phyloP scores from a whole-genome alignment of 805 yeast genomes.

The Kurtzmaniella fragi region DNA sequence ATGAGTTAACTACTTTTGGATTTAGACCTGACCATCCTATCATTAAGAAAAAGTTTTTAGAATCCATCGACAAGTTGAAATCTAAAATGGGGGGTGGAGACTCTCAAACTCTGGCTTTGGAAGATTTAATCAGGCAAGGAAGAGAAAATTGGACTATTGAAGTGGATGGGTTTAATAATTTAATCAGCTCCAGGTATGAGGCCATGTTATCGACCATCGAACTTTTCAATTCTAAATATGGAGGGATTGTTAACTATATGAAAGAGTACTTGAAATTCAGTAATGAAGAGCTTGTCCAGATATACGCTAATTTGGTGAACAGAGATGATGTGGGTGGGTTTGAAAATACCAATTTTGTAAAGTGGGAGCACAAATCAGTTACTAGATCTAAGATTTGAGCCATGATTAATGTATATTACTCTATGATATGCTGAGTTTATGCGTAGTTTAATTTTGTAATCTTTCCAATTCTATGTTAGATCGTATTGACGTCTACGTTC shows the following conservation, averaged over 20 bases:
- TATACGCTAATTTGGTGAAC: constrained; percentile 21
- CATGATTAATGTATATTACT: too few species aligned
- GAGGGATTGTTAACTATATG: constrained; percentile 49
- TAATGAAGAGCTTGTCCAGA: constrained; percentile 35
- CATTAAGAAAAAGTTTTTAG: constrained; percentile 30
- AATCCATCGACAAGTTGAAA: constrained; percentile 26
- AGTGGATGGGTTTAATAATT: constrained; percentile 51
- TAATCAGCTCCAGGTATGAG: constrained; percentile 62
- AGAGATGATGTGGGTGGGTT: constrained; percentile 13
- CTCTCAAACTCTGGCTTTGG: constrained; percentile 16
- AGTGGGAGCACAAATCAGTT: constrained; percentile 10
- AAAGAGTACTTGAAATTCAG: constrained; percentile 39
- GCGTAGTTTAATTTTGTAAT: too few species aligned
- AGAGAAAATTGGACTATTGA: constrained; percentile 38
- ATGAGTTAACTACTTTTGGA: constrained; percentile 69
- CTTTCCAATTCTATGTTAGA: too few species aligned
- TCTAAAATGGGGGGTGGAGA: constrained; percentile 14
- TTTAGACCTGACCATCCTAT: constrained; percentile 44
- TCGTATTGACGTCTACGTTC: too few species aligned
- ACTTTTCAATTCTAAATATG: constrained; percentile 46
- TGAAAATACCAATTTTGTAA: constrained; percentile 7
- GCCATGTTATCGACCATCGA: constrained; percentile 63
- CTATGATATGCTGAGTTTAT: too few species aligned
- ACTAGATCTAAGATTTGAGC: background rate
- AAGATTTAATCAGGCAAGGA: constrained; percentile 25